Base-by-base conservation (phyloP, 768 basidiomycete species). In the Phaeolepiota aurea region DNA sequence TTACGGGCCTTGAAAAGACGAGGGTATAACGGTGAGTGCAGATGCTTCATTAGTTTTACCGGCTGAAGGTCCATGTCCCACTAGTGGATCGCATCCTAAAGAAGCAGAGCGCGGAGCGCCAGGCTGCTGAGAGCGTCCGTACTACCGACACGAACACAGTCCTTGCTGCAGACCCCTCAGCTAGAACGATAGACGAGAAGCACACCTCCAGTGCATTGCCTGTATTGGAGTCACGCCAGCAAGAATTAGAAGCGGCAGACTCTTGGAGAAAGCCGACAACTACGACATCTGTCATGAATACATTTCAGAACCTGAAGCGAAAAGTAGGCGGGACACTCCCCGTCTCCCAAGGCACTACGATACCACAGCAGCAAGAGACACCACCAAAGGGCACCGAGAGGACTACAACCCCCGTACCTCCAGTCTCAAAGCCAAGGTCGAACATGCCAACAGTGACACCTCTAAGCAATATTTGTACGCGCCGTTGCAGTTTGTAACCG, bases 51-150 rank as follows among this genome's bases (percentile, higher is more conserved):
- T 18, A 34, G 15, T 15, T 4, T 22, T 37, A 49, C 48, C 37
- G n/a, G 18, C 41, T 42, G 15, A 44, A 52, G 50, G 41, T 50
- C 25, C 30, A 14, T n/a, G n/a, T 36, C 4, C 3, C 9, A n/a
- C 1, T 42, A 89, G 93, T 97, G 40, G 93, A 96, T 53, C 75
- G 92, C 22, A 94, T 98, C 44, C 64, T 97, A 42, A 80, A 82
- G 43, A 84, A 87, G 47, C 88, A 94, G 52, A 74, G 75, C 52
- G 79, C 78, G 11, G 79, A 87, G 33, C 64, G 72, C 14, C 64
- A 74, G 42, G 70, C 74, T 9, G 68, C 74, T 0, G 74, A 82
- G 51, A 68, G 69, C 41, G 65, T 61, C 9, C 61, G 65, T 54
- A 53, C 57, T 55, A 65, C 44, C 54, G 64, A 48, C 42, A 55